phyloP scores from a whole-genome alignment of 2,329 filamentous ascomycete species.

The Xenosphaeropsis pyriputrescens region DNA sequence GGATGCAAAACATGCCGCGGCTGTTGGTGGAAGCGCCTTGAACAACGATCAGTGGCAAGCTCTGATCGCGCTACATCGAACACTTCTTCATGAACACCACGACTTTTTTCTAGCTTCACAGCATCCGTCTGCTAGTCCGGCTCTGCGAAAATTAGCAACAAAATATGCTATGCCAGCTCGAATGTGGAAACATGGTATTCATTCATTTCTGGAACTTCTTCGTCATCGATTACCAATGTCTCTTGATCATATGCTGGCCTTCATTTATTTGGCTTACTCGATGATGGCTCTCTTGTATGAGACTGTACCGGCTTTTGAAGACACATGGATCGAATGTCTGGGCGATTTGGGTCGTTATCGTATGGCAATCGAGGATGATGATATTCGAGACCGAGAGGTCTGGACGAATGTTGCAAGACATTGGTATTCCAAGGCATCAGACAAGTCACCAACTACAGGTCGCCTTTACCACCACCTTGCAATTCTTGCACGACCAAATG shows the following conservation, averaged over 20 bases:
- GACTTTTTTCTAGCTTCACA: constrained; percentile 81
- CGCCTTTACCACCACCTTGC: constrained; percentile 81
- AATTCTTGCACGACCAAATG: constrained; percentile 54
- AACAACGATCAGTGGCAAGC: constrained; percentile 70
- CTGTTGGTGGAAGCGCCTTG: constrained; percentile 34
- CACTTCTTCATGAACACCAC: constrained; percentile 67
- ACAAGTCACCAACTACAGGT: constrained; percentile 60
- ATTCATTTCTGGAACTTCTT: constrained; percentile 67
- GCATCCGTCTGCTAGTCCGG: constrained; percentile 61
- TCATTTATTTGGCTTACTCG: constrained; percentile 73
- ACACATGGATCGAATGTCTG: constrained; percentile 85
- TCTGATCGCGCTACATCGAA: constrained; percentile 68
- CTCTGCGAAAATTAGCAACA: constrained; percentile 51
- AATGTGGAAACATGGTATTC: constrained; percentile 92
- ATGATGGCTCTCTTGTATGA: constrained; percentile 78
- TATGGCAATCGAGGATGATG: constrained; percentile 80
- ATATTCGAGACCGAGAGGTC: constrained; percentile 57
- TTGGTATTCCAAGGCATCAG: constrained; percentile 77
- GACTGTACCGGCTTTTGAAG: constrained; percentile 63
- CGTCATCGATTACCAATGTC: constrained; percentile 60
- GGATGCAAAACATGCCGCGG: constrained; percentile 43
- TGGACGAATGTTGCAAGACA: constrained; percentile 70
- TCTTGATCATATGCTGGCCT: constrained; percentile 74
- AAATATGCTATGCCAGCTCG: constrained; percentile 87
- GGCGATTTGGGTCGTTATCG: constrained; percentile 69